phyloP scores from a whole-genome alignment of 805 yeast genomes.

The Yarrowia sp. region DNA sequence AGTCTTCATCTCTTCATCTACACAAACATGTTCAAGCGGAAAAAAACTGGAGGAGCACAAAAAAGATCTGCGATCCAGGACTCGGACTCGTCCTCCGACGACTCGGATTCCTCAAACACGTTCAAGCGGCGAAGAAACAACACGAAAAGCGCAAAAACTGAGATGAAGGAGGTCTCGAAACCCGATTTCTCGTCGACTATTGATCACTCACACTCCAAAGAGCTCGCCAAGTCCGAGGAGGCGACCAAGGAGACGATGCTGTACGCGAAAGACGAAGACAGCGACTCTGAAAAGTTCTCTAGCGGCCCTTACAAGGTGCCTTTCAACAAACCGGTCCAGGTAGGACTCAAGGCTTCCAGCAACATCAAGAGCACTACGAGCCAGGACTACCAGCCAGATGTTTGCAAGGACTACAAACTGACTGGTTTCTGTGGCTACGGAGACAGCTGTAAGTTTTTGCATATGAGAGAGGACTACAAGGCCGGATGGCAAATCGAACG shows the following conservation, averaged over 20 bases:
- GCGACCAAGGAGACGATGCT: slow-evolving; percentile 17
- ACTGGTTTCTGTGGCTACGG: slow-evolving; percentile 98
- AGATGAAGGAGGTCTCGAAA: neutral
- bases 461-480: slow-evolving; percentile 79
- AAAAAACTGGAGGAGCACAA: neutral
- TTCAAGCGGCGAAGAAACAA: neutral
- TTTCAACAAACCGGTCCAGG: neutral
- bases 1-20: too few species aligned
- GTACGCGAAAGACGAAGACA: neutral
- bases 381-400: slow-evolving; percentile 87
- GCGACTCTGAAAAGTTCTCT: neutral
- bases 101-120: neutral
- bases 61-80: neutral
- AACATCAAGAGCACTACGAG: slow-evolving; percentile 64
- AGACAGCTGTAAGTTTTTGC: slow-evolving; percentile 92
- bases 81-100: neutral
- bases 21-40: slow-evolving; percentile 7
- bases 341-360: slow-evolving; percentile 38
- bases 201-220: neutral
- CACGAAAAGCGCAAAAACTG: neutral
- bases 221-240: neutral
- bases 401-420: slow-evolving; percentile 85
- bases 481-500: slow-evolving; percentile 63
- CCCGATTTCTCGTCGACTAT: slow-evolving; percentile 1
- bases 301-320: slow-evolving; percentile 11